Evolutionary conservation across 768 basidiomycete species (phyloP), one percentile per base, ranked within the genome.

Genomic region (Erythrobasidium yunnanense): DNA sequence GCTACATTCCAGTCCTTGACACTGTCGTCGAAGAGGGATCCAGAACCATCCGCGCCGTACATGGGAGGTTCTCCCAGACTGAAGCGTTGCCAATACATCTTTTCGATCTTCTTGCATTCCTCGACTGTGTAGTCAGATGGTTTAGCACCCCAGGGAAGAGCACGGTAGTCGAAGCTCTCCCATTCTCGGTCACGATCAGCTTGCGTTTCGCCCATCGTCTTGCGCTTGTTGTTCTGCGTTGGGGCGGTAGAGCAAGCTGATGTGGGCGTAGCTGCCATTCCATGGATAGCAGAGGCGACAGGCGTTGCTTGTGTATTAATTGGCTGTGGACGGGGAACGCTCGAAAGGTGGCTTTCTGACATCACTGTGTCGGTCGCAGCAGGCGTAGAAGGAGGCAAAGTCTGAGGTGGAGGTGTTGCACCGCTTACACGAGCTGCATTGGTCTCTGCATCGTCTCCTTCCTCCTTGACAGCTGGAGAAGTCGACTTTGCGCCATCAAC

Each of bases 1-100:
- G 86, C 90, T n/a, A 97, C 92, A 73, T 99, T 97, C 93, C 93
- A 99, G 0, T 82, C 74, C 20, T 80, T 86, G 3, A 88, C 88
- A 46, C 83, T 80, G 69, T 89, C 84, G 86, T 87, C 74, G 82
- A 79, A 80, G 18, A 79, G 72, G 1, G 77, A 76, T 0, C 79
- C 76, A 75, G 57, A 1, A 68, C 90, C 86, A 75, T 99, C 95
- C 2, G 95, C 95, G 20, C 93, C 95, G 76, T 99, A 99, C 92
- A 90, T 93, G 2, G 92, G 84, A n/a, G 91, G 81, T 69, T 85
- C 87, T 2, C 90, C 88, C 2, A 93, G 76, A 0, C 90, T 85
- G 76, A 89, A 84, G 70, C 87, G 90, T 57, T 91, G 81, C 95
- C 95, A 99, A 76, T 84, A 96, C 60, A 85, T 81, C 30, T 91